Evolutionary conservation across 1,284 basidiomycete species (phyloP).

Genomic region (Fomitiporia mediterranea): DNA sequence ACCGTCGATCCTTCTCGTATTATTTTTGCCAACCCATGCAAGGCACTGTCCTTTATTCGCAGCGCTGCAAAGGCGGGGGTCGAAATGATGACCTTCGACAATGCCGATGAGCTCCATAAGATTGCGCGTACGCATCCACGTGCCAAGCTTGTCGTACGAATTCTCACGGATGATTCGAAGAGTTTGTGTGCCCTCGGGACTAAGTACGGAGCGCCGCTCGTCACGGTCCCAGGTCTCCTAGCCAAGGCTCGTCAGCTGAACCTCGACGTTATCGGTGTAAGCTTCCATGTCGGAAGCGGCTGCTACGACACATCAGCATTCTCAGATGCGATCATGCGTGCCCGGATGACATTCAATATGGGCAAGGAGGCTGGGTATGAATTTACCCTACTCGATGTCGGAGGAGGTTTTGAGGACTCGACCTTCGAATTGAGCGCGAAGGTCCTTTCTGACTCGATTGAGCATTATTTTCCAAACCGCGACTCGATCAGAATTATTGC

Average conservation of each 20-base stretch:
- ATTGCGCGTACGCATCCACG: constrained; percentile 78
- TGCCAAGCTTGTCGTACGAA: constrained; percentile 89
- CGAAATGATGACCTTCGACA: constrained; percentile 97
- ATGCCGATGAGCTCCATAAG: constrained; percentile 96
- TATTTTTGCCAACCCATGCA: constrained; percentile 99
- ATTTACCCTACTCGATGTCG: constrained; percentile 87
- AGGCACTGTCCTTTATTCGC: constrained; percentile 91
- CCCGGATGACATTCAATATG: constrained; percentile 86
- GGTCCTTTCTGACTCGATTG: constrained; percentile 71
- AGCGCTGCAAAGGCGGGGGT: constrained; percentile 78
- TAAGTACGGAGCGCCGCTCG: constrained; percentile 95
- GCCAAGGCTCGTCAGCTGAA: constrained; percentile 75
- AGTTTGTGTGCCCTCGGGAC: constrained; percentile 90
- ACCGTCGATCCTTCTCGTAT: constrained; percentile 73
- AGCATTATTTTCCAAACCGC: constrained; percentile 83
- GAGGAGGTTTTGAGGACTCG: constrained; percentile 92
- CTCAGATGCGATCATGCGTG: constrained; percentile 83
- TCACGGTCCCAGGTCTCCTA: constrained; percentile 77
- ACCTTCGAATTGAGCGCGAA: constrained; percentile 82
- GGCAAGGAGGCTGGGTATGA: constrained; percentile 77
- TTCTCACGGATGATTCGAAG: constrained; percentile 96
- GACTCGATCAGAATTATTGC: constrained; percentile 81
- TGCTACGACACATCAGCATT: constrained; percentile 93
- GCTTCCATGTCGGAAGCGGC: constrained; percentile 97
- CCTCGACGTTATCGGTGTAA: constrained; percentile 90